Percentiles rank a stretch among this genome's conserved stretches.
Evolutionary conservation across 2,329 filamentous ascomycete species (phyloP).

Genomic region (Plectosphaerella sp.): DNA sequence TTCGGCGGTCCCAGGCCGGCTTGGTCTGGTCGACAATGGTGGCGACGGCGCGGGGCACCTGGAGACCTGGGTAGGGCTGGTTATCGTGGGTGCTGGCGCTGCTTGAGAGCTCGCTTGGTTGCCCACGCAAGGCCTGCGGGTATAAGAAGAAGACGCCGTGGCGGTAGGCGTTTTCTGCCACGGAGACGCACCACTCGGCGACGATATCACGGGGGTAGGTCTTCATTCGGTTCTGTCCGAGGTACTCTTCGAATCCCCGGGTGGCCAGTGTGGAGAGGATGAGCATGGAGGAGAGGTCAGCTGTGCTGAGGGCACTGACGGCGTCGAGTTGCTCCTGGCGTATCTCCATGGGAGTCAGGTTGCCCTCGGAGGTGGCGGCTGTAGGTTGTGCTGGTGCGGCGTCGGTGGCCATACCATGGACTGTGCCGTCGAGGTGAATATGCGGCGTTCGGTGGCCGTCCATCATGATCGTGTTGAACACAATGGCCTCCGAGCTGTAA

Average conservation of each 20-base stretch:
- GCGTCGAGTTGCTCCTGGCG: slow-evolving; percentile 7
- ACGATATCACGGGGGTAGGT: not conserved
- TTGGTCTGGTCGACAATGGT: slow-evolving; percentile 2
- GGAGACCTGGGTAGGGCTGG: too few relatives aligned
- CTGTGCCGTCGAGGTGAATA: slow-evolving; percentile 8
- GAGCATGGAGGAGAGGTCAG: slow-evolving; percentile 8
- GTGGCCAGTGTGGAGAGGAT: slow-evolving; percentile 7
- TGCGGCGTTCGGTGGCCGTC: slow-evolving; percentile 7
- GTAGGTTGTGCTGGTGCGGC: not conserved
- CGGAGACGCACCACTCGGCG: slow-evolving; percentile 8
- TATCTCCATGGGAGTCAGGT: not conserved
- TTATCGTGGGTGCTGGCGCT: too few relatives aligned
- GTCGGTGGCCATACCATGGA: slow-evolving; percentile 1
- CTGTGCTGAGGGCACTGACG: not conserved
- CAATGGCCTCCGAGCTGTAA: slow-evolving; percentile 4
- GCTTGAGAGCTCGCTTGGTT: not conserved
- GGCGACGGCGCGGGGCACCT: slow-evolving; percentile 4
- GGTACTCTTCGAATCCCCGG: slow-evolving; percentile 5
- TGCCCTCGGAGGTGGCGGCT: too few relatives aligned
- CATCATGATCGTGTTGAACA: slow-evolving; percentile 1
- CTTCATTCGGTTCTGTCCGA: not conserved
- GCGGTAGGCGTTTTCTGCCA: slow-evolving; percentile 10
- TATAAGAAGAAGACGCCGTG: slow-evolving; percentile 11
- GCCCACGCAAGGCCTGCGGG: slow-evolving; percentile 1
- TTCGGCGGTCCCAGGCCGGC: not conserved